Evolutionary conservation across 371 early-diverging fungal species (phyloP).

Genomic region (Mortierella sp.): DNA sequence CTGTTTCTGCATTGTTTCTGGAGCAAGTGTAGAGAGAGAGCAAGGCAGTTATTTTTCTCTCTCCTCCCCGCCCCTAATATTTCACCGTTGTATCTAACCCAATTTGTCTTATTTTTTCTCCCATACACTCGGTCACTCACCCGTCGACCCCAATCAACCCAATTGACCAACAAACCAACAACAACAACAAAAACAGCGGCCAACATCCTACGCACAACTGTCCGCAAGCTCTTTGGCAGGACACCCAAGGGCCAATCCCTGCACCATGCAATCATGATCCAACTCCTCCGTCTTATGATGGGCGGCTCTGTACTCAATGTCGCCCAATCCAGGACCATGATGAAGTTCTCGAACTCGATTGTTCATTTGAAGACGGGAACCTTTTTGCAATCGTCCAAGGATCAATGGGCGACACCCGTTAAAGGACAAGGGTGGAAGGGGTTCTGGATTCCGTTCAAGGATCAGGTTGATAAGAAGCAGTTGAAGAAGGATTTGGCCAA

Average conservation of each 20-base stretch:
- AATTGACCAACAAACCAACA: not conserved
- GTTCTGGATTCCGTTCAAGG: conserved; percentile 53
- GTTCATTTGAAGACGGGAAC: conserved; percentile 39
- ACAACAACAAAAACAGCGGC: conserved; percentile 13
- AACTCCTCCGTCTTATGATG: conserved; percentile 38
- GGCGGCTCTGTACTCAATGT: conserved; percentile 24
- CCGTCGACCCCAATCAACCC: not conserved
- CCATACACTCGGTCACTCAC: not conserved
- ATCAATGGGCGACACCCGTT: conserved; percentile 47
- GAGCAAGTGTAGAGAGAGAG: not conserved
- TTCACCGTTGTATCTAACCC: not conserved
- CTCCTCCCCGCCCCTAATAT: not conserved
- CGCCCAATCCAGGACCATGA: conserved; percentile 28
- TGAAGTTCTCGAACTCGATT: conserved; percentile 17
- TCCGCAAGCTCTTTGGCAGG: conserved; percentile 41
- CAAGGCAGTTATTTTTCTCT: not conserved
- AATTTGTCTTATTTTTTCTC: not conserved
- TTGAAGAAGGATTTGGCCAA: conserved; percentile 13
- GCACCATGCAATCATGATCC: conserved; percentile 16
- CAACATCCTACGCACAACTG: conserved; percentile 27
- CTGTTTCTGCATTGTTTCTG: not conserved
- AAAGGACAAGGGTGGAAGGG: conserved; percentile 44
- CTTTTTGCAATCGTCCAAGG: conserved; percentile 32
- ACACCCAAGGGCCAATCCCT: conserved; percentile 43
- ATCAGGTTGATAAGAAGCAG: conserved; percentile 29